Evolutionary conservation across 2,329 filamentous ascomycete species (phyloP), one percentile per base, ranked within the genome.

Genomic region (Aureobasidium zeae): DNA sequence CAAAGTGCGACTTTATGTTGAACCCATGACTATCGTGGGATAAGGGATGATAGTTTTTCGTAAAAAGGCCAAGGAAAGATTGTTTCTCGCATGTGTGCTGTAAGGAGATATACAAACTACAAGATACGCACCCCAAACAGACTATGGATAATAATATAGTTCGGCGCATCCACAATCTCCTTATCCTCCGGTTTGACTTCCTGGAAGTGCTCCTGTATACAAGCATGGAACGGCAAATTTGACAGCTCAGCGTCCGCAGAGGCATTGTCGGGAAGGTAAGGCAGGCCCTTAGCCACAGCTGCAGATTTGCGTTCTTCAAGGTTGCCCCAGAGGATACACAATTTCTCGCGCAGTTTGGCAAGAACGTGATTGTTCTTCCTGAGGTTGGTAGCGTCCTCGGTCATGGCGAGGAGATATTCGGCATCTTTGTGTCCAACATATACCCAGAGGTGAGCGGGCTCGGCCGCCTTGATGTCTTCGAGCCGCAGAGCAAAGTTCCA

Each of bases 251-350:
- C 15, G n/a, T 7, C 16, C 8, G 15, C 24, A 3, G 10, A 2
- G 1, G 26, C 0, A 22, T 2, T 19, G 8, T 17, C 2, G 6
- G n/a, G 5, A 6, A 34, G 43, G 13, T 33, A 45, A 16, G 33
- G 26, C 20, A 20, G 17, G 9, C 31, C 17, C 34, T 46, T 13
- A 10, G 12, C 20, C 20, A n/a, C 47, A 26, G 55, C 49, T 12
- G 45, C 46, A 15, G 52, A 51, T 57, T 83, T 86, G 35, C 67
- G 60, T 57, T 94, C 86, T 56, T 88, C 79, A 1, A 95, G 68
- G 48, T 94, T 76, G 1, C 89, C 89, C 88, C 89, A 96, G 1
- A 95, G 68, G 25, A 77, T 66, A 57, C 81, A 89, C 44, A 95
- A 68, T 52, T 74, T 79, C 52, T 93, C 76, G 38, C 76, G 73